Evolutionary conservation across 139 green algal genomes (phyloP).

Genomic region (Chlamydomonas sphaeroides): DNA sequence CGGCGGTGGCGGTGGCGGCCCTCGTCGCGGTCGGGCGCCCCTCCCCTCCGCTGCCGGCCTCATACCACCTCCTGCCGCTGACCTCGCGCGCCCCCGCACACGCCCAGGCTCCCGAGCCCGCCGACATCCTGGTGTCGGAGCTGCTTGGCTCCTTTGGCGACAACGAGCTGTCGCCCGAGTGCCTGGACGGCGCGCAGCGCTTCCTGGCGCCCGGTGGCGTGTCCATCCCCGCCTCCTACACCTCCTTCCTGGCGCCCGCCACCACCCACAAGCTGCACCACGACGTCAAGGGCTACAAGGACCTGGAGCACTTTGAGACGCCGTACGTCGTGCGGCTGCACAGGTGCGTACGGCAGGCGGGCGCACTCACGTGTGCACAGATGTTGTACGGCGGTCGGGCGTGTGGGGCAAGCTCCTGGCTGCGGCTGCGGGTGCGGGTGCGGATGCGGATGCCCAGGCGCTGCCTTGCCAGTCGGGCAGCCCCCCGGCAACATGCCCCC

Average conservation of each 20-base stretch:
- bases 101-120: conserved; percentile 65
- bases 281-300: conserved; percentile 75
- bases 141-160: conserved; percentile 97
- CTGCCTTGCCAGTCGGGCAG: too few species aligned
- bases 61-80: neutral
- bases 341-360: conserved; percentile 52
- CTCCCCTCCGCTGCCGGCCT: too few species aligned
- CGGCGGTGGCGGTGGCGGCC: too few species aligned
- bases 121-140: conserved; percentile 95
- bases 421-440: too few species aligned
- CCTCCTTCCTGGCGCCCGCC: conserved; percentile 82
- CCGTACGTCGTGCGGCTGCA: conserved; percentile 96
- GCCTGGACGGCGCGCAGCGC: conserved; percentile 79
- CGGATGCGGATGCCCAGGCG: too few species aligned
- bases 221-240: conserved; percentile 85
- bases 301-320: conserved; percentile 94
- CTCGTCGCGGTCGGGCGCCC: too few species aligned
- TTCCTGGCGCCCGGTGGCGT: conserved; percentile 78
- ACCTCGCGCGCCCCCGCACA: neutral
- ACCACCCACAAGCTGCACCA: conserved; percentile 86
- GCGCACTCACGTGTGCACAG: too few species aligned
- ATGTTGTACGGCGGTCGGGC: too few species aligned
- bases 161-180: conserved; percentile 98
- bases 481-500: too few species aligned
- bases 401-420: too few species aligned